These are phyloP conservation scores for Ciborinia camelliae DNA, from an alignment of 2,329 filamentous ascomycete species.

Conservation along the genomic window DNA sequence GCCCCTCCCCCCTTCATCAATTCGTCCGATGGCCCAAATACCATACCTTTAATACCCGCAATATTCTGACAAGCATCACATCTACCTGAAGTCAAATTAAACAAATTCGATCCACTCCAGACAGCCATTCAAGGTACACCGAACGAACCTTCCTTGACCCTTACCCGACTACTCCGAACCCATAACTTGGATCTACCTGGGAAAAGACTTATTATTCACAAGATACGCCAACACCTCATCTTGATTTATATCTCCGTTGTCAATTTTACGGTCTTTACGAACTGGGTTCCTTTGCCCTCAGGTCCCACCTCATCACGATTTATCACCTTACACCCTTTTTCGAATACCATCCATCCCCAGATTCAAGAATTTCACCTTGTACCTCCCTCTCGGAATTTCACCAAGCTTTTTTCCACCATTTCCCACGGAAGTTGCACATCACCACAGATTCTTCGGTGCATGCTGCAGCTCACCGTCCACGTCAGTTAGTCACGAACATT, in stretches of 20 bases:
- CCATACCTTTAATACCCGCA: not conserved
- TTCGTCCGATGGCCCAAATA: constrained; percentile 3
- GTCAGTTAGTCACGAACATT: constrained; percentile 32
- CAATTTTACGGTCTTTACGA: constrained; percentile 7
- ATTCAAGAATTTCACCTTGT: constrained; percentile 13
- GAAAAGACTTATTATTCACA: constrained; percentile 11
- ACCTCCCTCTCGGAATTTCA: constrained; percentile 12
- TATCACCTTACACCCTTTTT: constrained; percentile 3
- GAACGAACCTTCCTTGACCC: constrained; percentile 5
- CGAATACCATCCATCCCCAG: constrained; percentile 10
- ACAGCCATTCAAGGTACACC: constrained; percentile 7
- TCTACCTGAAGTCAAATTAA: constrained; percentile 14
- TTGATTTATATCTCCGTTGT: constrained; percentile 16
- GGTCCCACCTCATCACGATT: constrained; percentile 11
- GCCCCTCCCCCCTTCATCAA: not conserved
- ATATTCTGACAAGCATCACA: constrained; percentile 9
- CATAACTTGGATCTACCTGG: constrained; percentile 1
- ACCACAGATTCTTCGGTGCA: constrained; percentile 22
- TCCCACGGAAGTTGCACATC: constrained; percentile 28
- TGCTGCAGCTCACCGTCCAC: constrained; percentile 31
- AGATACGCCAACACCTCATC: constrained; percentile 9
- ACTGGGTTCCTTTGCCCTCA: constrained; percentile 1
- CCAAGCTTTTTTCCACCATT: constrained; percentile 12
- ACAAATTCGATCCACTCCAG: constrained; percentile 8
- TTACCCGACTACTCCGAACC: constrained; percentile 11